phyloP scores from a whole-genome alignment of 2,329 filamentous ascomycete species.

The Hypoxylon sp. region DNA sequence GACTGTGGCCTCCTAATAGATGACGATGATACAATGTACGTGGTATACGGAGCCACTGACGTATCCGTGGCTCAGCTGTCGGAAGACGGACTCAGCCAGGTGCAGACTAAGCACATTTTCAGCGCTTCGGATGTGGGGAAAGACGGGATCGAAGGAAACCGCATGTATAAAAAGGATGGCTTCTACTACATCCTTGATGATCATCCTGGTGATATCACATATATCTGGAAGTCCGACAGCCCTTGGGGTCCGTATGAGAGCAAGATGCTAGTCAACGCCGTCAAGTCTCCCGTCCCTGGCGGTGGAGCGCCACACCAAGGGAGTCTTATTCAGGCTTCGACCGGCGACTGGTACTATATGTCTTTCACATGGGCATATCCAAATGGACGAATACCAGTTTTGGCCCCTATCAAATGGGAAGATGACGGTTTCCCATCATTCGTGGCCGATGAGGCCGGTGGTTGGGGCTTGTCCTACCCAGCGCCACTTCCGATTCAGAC shows the following conservation, averaged over 20 bases:
- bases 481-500: constrained; percentile 54
- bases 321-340: constrained; percentile 65
- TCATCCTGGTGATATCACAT: constrained; percentile 61
- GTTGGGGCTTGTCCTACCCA: constrained; percentile 65
- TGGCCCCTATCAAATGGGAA: constrained; percentile 68
- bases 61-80: constrained; percentile 67
- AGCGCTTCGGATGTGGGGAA: constrained; percentile 55
- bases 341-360: constrained; percentile 72
- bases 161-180: constrained; percentile 71
- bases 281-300: constrained; percentile 60
- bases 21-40: constrained; percentile 71
- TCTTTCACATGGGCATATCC: constrained; percentile 70
- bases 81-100: constrained; percentile 62
- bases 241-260: constrained; percentile 68
- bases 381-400: constrained; percentile 68
- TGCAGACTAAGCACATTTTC: constrained; percentile 63
- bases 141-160: constrained; percentile 53
- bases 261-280: constrained; percentile 60
- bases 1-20: constrained; percentile 71
- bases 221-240: constrained; percentile 64
- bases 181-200: constrained; percentile 69
- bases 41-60: constrained; percentile 66
- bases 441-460: constrained; percentile 56
- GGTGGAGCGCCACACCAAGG: constrained; percentile 69
- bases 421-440: constrained; percentile 66